These are phyloP conservation scores for Cystofilobasidium ferigula DNA, from an alignment of 768 basidiomycete genomes.

Conservation along the genomic window DNA sequence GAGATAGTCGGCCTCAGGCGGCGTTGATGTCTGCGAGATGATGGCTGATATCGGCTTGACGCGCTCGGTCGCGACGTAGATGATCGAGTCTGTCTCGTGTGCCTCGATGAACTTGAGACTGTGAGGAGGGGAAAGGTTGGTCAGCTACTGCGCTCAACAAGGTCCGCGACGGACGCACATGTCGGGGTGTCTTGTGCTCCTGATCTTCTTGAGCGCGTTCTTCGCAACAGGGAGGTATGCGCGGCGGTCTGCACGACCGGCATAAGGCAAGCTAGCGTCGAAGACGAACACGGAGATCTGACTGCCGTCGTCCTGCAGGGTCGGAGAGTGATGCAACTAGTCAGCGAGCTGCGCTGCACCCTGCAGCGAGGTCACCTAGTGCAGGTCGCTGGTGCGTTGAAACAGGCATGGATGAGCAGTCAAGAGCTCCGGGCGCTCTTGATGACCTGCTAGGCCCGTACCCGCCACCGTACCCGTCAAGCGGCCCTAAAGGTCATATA, in stretches of 20 bases:
- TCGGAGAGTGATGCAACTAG: neutral
- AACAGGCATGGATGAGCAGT: no score
- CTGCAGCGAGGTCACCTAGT: no score
- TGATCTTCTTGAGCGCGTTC: constrained; percentile 79
- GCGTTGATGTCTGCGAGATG: constrained; percentile 43
- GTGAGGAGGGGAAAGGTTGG: neutral
- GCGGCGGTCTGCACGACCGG: constrained; percentile 45
- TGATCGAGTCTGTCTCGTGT: constrained; percentile 71
- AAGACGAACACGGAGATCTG: constrained; percentile 86
- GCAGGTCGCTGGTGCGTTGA: no score
- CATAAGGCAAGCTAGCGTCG: constrained; percentile 45
- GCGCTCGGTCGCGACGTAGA: constrained; percentile 91
- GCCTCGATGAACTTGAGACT: constrained; percentile 83
- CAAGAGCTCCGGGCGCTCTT: no score
- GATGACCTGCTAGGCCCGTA: no score
- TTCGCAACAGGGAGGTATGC: constrained; percentile 63
- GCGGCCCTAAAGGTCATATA: no score
- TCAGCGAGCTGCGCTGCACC: no score
- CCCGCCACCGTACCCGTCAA: no score
- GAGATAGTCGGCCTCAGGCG: constrained; percentile 73
- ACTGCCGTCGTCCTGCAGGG: constrained; percentile 70
- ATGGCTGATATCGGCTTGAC: constrained; percentile 61
- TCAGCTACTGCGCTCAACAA: neutral
- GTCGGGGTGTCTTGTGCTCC: constrained; percentile 88
- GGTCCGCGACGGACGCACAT: constrained; percentile 40